Percentiles rank a stretch among this genome's conserved stretches.
Conservation (phyloP, 805 yeast genomes). For the Metschnikowia orientalis region DNA sequence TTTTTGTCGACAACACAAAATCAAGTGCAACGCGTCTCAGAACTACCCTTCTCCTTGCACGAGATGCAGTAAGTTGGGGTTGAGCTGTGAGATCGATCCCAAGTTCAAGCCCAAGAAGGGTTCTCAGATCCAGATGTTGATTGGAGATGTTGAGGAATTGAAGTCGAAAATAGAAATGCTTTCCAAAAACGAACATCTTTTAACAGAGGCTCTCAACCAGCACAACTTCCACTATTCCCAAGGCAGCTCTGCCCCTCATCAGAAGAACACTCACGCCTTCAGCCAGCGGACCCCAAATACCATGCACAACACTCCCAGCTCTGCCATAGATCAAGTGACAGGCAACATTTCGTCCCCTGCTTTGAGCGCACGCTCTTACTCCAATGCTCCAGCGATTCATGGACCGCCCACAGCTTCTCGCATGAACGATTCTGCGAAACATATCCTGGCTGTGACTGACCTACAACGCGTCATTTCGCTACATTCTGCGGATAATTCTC, state of each 20-base stretch:
- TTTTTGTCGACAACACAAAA: constrained; percentile 91
- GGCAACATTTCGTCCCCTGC: constrained; percentile 12
- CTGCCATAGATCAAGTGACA: constrained; percentile 16
- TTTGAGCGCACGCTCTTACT: background rate
- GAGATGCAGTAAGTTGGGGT: constrained; percentile 74
- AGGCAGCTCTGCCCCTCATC: constrained; percentile 8
- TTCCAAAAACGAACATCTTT: constrained; percentile 58
- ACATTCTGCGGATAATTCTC: constrained; percentile 30
- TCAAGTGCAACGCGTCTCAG: constrained; percentile 86
- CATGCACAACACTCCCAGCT: constrained; percentile 11
- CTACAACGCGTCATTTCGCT: constrained; percentile 21
- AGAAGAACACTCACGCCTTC: constrained; percentile 8
- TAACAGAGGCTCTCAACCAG: constrained; percentile 58
- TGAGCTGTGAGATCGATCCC: constrained; percentile 86
- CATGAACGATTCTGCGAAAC: constrained; percentile 12
- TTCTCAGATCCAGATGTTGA: constrained; percentile 76
- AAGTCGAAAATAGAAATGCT: constrained; percentile 66
- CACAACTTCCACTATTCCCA: constrained; percentile 30
- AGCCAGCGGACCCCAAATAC: constrained; percentile 5
- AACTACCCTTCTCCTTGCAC: constrained; percentile 78
- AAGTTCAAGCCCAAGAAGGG: constrained; percentile 89
- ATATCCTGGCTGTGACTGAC: constrained; percentile 13
- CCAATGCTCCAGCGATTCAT: background rate
- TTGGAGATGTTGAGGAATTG: constrained; percentile 81
- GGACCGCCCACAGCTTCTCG: constrained; percentile 4